Conservation (phyloP, 257 asterid genomes). For the Capsicum chinense region DNA sequence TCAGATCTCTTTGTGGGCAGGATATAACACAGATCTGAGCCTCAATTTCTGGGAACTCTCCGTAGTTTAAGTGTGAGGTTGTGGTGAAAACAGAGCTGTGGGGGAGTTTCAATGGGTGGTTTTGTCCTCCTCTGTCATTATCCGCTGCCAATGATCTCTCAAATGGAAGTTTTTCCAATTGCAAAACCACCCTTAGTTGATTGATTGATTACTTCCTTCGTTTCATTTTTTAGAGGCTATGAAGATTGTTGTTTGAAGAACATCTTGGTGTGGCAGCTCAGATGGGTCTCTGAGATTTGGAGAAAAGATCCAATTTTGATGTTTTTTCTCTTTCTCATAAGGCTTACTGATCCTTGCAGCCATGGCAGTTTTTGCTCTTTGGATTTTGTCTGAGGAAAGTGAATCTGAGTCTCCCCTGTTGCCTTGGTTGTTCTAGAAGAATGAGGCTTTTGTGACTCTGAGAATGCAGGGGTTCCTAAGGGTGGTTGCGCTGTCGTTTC, state of each 20-base stretch:
- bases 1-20: not conserved
- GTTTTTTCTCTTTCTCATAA: not conserved
- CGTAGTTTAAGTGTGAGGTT: not conserved
- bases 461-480: not conserved
- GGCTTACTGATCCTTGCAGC: not conserved
- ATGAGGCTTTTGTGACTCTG: not conserved
- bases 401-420: not conserved
- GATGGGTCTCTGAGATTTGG: not conserved
- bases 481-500: not conserved
- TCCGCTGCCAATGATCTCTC: conserved; percentile 36
- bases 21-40: not conserved
- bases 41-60: not conserved
- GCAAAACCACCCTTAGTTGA: conserved; percentile 25
- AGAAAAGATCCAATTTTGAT: not conserved
- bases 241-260: not conserved
- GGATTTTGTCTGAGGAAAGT: not conserved
- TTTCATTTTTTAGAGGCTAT: not conserved
- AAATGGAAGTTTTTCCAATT: not conserved
- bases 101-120: conserved; percentile 38
- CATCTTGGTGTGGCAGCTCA: conserved; percentile 17
- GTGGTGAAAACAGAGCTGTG: conserved; percentile 1
- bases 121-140: conserved; percentile 40
- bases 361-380: not conserved
- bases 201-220: not conserved
- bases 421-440: conserved; percentile 7